Evolutionary conservation across 73 alveolate genomes (phyloP).

Genomic region (Paramecium pentaurelia): DNA sequence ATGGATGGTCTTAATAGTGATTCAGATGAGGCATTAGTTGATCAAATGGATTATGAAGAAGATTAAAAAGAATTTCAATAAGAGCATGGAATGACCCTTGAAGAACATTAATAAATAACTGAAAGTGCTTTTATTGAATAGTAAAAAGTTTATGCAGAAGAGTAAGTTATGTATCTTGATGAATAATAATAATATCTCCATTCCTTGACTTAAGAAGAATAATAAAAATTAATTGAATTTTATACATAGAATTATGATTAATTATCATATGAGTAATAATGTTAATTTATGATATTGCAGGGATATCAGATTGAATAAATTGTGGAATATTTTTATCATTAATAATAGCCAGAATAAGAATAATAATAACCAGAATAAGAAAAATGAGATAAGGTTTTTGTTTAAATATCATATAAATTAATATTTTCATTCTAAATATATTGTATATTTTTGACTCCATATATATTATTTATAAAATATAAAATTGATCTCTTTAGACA

Average conservation of each 20-base stretch:
- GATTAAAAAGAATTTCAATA: not conserved
- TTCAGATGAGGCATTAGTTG: slow-evolving; percentile 10
- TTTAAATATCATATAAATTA: not conserved
- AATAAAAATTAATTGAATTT: not conserved
- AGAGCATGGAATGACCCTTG: not conserved
- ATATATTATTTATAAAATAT: not conserved
- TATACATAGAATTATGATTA: not conserved
- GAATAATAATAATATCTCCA: not conserved
- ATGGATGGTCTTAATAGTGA: slow-evolving; percentile 20
- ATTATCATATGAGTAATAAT: not conserved
- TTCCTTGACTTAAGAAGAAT: not conserved
- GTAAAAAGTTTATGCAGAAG: not conserved
- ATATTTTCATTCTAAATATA: not conserved
- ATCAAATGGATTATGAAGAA: slow-evolving; percentile 12
- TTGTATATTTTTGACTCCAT: not conserved
- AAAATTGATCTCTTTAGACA: not conserved
- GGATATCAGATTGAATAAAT: not conserved
- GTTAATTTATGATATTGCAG: not conserved
- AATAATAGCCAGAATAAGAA: not conserved
- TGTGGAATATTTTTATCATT: not conserved
- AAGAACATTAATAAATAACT: not conserved
- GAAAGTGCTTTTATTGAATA: not conserved
- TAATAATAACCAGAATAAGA: not conserved
- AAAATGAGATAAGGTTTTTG: not conserved
- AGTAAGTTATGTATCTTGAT: not conserved